Base-by-base conservation (phyloP, 768 basidiomycete genomes). In the Scleroderma bovista region DNA sequence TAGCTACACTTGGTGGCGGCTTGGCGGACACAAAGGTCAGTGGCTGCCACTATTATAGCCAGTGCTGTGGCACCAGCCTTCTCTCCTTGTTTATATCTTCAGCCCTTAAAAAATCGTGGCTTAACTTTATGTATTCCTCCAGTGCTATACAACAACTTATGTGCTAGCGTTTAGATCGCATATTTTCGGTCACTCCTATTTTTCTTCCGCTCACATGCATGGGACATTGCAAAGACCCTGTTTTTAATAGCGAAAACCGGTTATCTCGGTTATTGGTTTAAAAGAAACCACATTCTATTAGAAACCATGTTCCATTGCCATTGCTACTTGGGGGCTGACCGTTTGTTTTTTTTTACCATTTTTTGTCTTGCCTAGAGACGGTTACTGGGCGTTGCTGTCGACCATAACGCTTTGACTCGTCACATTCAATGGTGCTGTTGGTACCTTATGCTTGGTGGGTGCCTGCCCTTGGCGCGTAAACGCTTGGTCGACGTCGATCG, bases 11-110 rank as follows among this genome's bases (percentile, higher is more conserved):
- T 26, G 3, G 34, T 36, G 41, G 24, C 19, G 44, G 13, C 23
- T 12, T 24, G 33, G 29, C 8, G 20, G 22, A n/a, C 56, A 34
- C 15, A 39, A 52, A 91, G 89, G 90, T 48, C 90, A 92, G 78
- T 93, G 90, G 90, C 71, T 92, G 51, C 90, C 90, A 24, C 69
- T 93, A 44, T 69, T 90, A 68, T 90, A 75, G 63, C 53, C 44
- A 23, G 44, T 31, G 41, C 44, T 34, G 48, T 38, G 10, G 57
- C 41, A 46, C 47, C 51, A 38, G 33, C 26, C 37, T 31, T 17
- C 19, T 50, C 29, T 9, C 29, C 17, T 38, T 31, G 20, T 38
- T 47, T 47, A 33, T 44, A 38, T 38, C 38, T 51, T 43, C 9
- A 15, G 16, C 19, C 15, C 29, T 51, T 43, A 22, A 34, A 20